Base-by-base conservation (phyloP, 192 early-diverging fungal species). In the Coemansia reversa region DNA sequence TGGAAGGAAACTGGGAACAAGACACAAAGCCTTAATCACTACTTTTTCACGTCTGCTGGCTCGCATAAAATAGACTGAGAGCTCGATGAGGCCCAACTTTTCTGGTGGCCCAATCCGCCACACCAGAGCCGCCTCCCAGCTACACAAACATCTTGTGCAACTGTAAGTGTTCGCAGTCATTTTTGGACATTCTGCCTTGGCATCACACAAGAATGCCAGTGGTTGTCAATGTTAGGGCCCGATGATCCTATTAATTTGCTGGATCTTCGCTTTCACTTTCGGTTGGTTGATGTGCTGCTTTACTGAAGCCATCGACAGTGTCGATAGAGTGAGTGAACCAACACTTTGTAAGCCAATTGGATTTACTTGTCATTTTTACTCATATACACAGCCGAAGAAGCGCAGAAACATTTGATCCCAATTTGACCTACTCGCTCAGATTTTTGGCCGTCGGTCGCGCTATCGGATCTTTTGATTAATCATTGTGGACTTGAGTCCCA, bases 1-100 rank as follows among this genome's bases (percentile, higher is more conserved):
- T 7, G 7, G 42, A 52, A 33, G 45, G 54, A 72, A 45, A 56
- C 66, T 47, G 51, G 51, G 62, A 47, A 72, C 56, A 47, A 66
- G 27, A 27, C 27, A 27, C 27, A 27, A 64, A 71, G 42, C 59
- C 33, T 35, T 35, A 35, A 35, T 7, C 33, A 35, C 6, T 35
- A 27, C 33, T 35, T 35, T 35, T 35, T 12, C 33, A 7, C 33
- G 5, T 7, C 33, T 35, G 33, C 33, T 12, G 33, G 11, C 33
- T 35, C 11, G 33, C 2, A 35, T 35, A 12, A 35, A 35, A 35
- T 11, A 5, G 33, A 35, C 33, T 35, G 33, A 11, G 33, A 35
- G 33, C 11, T 35, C 33, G 33, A 1, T 4, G 11, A 35, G 33
- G 33, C 33, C 11, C 33, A 35, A 35, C 11, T 12, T 35, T 35